Base-by-base conservation (phyloP, 495 filamentous ascomycete species). In the Penicillium cataractarum region DNA sequence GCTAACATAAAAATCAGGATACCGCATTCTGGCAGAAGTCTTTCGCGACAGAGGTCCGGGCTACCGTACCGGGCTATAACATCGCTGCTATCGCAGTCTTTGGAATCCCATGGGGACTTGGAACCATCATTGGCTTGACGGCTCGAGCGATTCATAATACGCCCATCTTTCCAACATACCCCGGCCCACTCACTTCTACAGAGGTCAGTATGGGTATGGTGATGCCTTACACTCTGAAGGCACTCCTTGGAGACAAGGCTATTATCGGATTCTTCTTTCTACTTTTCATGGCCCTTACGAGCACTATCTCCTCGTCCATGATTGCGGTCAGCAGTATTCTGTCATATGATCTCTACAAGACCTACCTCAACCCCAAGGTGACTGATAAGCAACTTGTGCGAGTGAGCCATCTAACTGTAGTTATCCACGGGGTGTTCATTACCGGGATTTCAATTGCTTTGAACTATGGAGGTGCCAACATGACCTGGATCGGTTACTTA, bases 271-370 rank as follows among this genome's bases (percentile, higher is more conserved):
- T 84, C 66, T 78, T 86, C 22, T 67, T 86, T 31, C 71, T 83
- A 3, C 66, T 85, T 1, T 84, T 85, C 71, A 83, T 85, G 82
- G 83, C 82, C 35, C 70, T 85, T 21, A 85, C 83, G 5, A 80
- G 74, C 58, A 80, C 78, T 1, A 71, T 79, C 2, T 80, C 78
- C 15, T 78, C 79, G 1, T 76, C 71, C 8, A 75, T 82, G 73
- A 80, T 82, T 35, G 79, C 79, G 1, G 79, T 82, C 64, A 77
- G 75, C 69, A 79, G 76, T 54, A 82, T 82, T 40, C 64, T 80
- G 26, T 76, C 77, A 9, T 79, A 77, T 37, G 77, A 80, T 50
- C 32, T 80, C 39, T 86, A 82, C 67, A 82, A 84, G 65, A 84
- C 82, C 21, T 85, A 86, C 66, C 64, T 85, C 69, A 84, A 86